phyloP scores from a whole-genome alignment of 768 basidiomycete genomes.

The Leccinum barrowsii region DNA sequence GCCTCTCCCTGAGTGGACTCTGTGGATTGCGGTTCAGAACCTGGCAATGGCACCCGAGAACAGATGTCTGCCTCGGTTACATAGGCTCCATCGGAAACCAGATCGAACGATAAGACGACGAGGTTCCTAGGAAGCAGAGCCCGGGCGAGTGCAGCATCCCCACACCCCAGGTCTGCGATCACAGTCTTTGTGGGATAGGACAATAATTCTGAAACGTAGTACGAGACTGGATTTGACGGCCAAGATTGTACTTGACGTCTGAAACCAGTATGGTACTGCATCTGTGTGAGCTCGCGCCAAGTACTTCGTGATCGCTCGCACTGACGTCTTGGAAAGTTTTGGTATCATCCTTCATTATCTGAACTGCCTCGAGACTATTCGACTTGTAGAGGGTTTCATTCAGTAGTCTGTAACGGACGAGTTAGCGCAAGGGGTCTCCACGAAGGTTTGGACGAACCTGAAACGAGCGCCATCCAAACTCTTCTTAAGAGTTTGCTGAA shows the following conservation, averaged over 20 bases:
- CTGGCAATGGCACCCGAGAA: slow-evolving; percentile 76
- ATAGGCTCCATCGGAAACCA: slow-evolving; percentile 68
- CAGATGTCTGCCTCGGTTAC: slow-evolving; percentile 93
- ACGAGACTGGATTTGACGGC: slow-evolving; percentile 91
- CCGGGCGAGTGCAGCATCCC: slow-evolving; percentile 85
- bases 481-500: slow-evolving; percentile 77
- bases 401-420: slow-evolving; percentile 56
- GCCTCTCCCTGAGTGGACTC: slow-evolving; percentile 50
- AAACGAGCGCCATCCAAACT: slow-evolving; percentile 86
- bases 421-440: slow-evolving; percentile 7
- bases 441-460: slow-evolving; percentile 42
- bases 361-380: slow-evolving; percentile 65
- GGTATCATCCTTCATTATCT: slow-evolving; percentile 83
- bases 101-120: slow-evolving; percentile 74
- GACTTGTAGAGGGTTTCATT: slow-evolving; percentile 94
- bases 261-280: slow-evolving; percentile 92
- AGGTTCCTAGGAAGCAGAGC: slow-evolving; percentile 66
- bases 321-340: slow-evolving; percentile 78
- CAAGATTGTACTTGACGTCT: slow-evolving; percentile 87
- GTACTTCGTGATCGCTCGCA: slow-evolving; percentile 6
- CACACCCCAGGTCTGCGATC: slow-evolving; percentile 93
- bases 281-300: slow-evolving; percentile 11
- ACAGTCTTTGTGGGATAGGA: slow-evolving; percentile 63
- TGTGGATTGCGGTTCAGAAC: slow-evolving; percentile 50
- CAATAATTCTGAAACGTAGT: slow-evolving; percentile 67